Evolutionary conservation across 192 early-diverging fungal genomes (phyloP), one percentile per base, ranked within the genome.

Genomic region (Entomortierella chlamydospora): DNA sequence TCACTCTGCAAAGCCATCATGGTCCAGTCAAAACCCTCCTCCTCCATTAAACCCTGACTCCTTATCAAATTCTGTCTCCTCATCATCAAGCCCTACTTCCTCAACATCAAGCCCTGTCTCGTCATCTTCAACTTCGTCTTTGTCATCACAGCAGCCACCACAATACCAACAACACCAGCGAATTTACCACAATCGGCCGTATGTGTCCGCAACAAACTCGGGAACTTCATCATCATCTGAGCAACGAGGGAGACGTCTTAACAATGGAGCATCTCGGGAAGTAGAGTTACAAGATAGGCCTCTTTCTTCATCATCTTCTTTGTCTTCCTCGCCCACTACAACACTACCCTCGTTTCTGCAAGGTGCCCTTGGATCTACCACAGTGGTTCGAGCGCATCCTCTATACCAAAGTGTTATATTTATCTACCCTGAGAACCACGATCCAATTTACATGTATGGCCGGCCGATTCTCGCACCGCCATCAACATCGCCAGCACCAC

Each of bases 1-100:
- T n/a, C 74, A 78, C 55, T 63, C 74, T 31, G 67, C 74, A 28
- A 78, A 70, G 33, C 60, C 74, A 4, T 78, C 74, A 6, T 78
- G 59, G 74, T 64, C 73, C 41, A 58, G 20, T 68, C 26, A 42
- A 28, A 52, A 53, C 23, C 64, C 57, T 11, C 52, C 50, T 33
- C 43, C 73, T 4, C 52, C 73, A 5, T 33, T 68, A 2, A 39
- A 57, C 15, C 63, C 56, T 43, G 26, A 29, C 1, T 52, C 54
- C 17, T 45, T 45, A 22, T 55, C 42, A 17, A 50, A 47, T 26
- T 45, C 58, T 15, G n/a, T 47, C 58, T 74, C 33, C 9, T 47
- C 53, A 20, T 71, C 69, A 8, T 47, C 68, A 2, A 13, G 4
- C 33, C 34, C 30, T 13, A 28, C 29, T 11, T 20, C n/a, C 20